Evolutionary conservation across 2,329 filamentous ascomycete species (phyloP).

Genomic region (Tolypocladium tundrense): DNA sequence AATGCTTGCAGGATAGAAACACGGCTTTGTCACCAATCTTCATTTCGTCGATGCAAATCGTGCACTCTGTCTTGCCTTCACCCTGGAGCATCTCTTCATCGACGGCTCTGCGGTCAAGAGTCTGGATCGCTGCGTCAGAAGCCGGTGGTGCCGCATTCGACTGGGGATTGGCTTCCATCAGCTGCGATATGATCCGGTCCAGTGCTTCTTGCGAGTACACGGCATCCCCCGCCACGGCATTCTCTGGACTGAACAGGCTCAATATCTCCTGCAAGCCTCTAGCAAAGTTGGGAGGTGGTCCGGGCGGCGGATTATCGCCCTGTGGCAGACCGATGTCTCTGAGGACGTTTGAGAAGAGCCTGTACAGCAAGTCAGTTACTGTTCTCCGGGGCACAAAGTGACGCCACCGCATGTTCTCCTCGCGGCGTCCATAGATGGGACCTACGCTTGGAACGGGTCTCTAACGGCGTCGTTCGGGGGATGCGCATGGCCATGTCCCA

Average conservation of each 20-base stretch:
- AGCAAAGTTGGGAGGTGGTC: constrained; percentile 13
- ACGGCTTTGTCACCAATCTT: constrained; percentile 63
- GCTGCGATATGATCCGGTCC: constrained; percentile 74
- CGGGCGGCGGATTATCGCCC: constrained; percentile 11
- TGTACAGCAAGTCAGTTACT: constrained; percentile 14
- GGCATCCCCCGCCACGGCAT: constrained; percentile 58
- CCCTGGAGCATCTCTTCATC: constrained; percentile 57
- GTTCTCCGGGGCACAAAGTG: not conserved
- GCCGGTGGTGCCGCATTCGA: constrained; percentile 78
- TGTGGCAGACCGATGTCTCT: constrained; percentile 25
- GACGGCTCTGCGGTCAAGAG: constrained; percentile 61
- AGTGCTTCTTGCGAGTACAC: constrained; percentile 87
- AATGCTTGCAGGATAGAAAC: constrained; percentile 78
- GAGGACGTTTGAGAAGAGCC: constrained; percentile 37
- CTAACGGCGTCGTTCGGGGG: constrained; percentile 9
- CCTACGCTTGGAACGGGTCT: constrained; percentile 41
- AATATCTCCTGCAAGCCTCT: constrained; percentile 42
- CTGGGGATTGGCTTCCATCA: constrained; percentile 75
- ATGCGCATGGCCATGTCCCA: not conserved
- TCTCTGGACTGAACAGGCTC: constrained; percentile 40
- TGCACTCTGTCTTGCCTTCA: constrained; percentile 70
- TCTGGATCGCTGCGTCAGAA: constrained; percentile 60
- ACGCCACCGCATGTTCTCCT: not conserved
- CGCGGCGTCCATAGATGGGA: constrained; percentile 1
- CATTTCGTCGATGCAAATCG: constrained; percentile 88